A percentile compares a stretch with the other conserved stretches of the same genome.
Conservation (phyloP, 169 alveolate genomes). For the Cryptosporidium ubiquitum region DNA sequence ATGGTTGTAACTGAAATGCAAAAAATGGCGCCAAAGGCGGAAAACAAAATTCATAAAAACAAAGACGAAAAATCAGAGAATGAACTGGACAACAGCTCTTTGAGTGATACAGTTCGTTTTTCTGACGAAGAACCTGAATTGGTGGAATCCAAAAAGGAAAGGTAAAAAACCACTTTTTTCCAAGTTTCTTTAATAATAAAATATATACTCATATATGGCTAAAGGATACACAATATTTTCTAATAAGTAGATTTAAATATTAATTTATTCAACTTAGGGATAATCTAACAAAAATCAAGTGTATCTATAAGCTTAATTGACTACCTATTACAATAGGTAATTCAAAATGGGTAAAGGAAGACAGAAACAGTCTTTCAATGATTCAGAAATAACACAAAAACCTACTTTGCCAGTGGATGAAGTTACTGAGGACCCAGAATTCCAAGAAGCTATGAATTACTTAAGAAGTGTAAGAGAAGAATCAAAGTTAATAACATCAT, state of each 20-base stretch:
- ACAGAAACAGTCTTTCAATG: not conserved
- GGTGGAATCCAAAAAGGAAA: constrained; percentile 29
- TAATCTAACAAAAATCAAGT: not conserved
- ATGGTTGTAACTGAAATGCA: constrained; percentile 20
- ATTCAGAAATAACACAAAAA: not conserved
- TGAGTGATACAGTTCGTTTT: not conserved
- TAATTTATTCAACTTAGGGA: too few relatives aligned
- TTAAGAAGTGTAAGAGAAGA: constrained; percentile 50
- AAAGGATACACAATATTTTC: not conserved
- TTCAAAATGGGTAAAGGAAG: not conserved
- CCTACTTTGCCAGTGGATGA: constrained; percentile 16
- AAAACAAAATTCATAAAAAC: not conserved
- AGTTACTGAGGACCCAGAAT: not conserved
- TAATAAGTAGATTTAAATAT: not conserved
- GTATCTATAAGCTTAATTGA: not conserved
- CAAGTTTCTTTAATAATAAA: not conserved
- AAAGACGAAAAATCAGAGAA: not conserved
- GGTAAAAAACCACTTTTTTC: not conserved
- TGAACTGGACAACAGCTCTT: not conserved
- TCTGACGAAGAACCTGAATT: constrained; percentile 12
- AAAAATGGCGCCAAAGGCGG: constrained; percentile 24
- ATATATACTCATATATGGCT: not conserved
- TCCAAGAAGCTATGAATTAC: constrained; percentile 46
- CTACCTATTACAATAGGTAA: not conserved
- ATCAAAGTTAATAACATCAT: not conserved